Percentiles rank a stretch among this genome's conserved stretches.
phyloP scores from a whole-genome alignment of 441 rosid genomes.

The Euphorbia celastroides region DNA sequence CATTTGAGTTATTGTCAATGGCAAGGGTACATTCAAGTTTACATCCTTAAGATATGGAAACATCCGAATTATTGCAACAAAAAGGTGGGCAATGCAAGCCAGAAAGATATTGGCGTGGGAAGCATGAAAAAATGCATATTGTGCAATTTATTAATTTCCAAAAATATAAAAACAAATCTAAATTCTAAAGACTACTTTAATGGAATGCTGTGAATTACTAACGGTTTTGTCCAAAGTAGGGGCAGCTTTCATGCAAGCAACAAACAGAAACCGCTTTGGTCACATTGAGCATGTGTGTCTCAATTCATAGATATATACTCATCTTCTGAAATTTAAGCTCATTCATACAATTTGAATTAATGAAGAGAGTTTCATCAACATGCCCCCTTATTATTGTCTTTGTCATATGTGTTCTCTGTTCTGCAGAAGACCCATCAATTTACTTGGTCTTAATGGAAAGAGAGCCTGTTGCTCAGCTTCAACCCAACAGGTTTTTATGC shows the following conservation, averaged over 20 bases:
- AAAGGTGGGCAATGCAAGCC: too few species aligned
- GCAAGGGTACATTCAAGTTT: too few species aligned
- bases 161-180: too few species aligned
- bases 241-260: slow-evolving; percentile 10
- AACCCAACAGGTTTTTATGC: not conserved
- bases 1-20: too few species aligned
- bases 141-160: too few species aligned
- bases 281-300: slow-evolving; percentile 36
- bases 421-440: slow-evolving; percentile 38
- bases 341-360: not conserved
- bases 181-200: too few species aligned
- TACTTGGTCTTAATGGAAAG: slow-evolving; percentile 56
- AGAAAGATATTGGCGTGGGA: too few species aligned
- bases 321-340: not conserved
- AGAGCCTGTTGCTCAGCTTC: slow-evolving; percentile 33
- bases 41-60: too few species aligned
- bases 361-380: slow-evolving; percentile 11
- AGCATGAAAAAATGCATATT: too few species aligned
- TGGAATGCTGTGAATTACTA: not conserved
- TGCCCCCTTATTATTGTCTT: slow-evolving; percentile 12
- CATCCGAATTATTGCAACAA: too few species aligned
- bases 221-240: slow-evolving; percentile 6
- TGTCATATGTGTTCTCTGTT: slow-evolving; percentile 16
- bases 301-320: not conserved
- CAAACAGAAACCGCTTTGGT: too few species aligned